Conservation (phyloP, 1,284 basidiomycete species). For the Trichosporon ovoides region DNA sequence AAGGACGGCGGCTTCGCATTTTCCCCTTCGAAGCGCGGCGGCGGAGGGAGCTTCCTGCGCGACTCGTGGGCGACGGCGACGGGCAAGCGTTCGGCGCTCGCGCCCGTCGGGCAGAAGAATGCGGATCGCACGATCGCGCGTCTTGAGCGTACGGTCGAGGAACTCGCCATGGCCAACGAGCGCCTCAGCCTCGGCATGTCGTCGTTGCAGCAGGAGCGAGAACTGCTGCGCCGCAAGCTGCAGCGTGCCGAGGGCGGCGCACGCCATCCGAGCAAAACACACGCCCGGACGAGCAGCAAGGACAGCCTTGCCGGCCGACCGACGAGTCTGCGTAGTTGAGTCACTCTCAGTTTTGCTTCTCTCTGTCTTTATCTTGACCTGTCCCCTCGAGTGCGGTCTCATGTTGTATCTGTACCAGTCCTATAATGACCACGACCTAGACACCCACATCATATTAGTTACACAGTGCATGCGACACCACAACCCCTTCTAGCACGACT, state of each 20-base stretch:
- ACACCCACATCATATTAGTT: neutral
- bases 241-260: neutral
- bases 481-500: neutral
- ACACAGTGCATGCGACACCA: neutral
- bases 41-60: neutral
- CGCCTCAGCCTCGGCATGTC: neutral
- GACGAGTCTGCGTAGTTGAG: too few species aligned
- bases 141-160: neutral
- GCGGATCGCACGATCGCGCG: neutral
- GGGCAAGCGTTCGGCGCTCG: neutral
- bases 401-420: neutral
- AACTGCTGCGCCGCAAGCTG: neutral
- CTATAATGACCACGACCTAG: neutral
- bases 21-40: neutral
- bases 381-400: neutral
- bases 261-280: too few species aligned
- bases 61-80: neutral
- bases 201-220: neutral
- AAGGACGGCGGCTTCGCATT: neutral
- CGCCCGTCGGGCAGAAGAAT: neutral
- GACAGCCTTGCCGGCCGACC: too few species aligned
- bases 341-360: neutral
- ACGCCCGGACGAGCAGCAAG: too few species aligned
- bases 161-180: neutral
- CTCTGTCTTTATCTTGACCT: neutral